Base-by-base conservation (phyloP, 78 protist species). In the Dictyostelium brefeldianum region DNA sequence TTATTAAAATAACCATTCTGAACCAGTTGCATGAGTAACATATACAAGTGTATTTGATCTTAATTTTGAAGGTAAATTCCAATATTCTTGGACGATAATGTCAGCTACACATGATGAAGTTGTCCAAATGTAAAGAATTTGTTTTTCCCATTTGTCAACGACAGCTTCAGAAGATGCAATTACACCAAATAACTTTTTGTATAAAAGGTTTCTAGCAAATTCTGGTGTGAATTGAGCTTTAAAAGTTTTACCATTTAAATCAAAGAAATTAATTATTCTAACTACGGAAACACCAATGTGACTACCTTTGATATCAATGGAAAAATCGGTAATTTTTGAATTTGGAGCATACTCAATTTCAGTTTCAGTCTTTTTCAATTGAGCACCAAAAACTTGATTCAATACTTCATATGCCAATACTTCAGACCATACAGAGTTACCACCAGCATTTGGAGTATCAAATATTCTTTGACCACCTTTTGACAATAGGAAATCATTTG, bases 401-500 rank as follows among this genome's bases (percentile, higher is more conserved):
- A 95, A 56, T 6, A 95, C 89, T 51, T 95, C 96, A 46, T 56
- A 90, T 12, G 89, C 41, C 14, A 95, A 59, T 10, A 95, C 96
- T 54, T 95, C 96, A 8, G 93, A 83, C 96, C 96, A 95, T 2
- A 95, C 91, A 56, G 92, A 81, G 29, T 81, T 81, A 69, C 96
- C 96, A 18, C 96, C 96, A 14, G 96, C 96, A 20, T 95, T 95
- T 78, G 96, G 96, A 9, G 94, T 89, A n/a, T 65, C 80, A n/a
- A 80, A 43, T 22, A 95, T 80, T 15, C 93, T 31, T 22, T 77
- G 36, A 31, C 96, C 96, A 22, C 91, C 91, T 1, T 41, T 27
- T 6, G 96, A 90, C 36, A 95, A 79, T 53, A 50, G 17, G 43
- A 91, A 81, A 12, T 56, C 46, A 4, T 62, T 82, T 75, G 90